These are phyloP conservation scores for Ceratocystis colombiana DNA, from an alignment of 2,329 filamentous ascomycete genomes.

Conservation along the genomic window DNA sequence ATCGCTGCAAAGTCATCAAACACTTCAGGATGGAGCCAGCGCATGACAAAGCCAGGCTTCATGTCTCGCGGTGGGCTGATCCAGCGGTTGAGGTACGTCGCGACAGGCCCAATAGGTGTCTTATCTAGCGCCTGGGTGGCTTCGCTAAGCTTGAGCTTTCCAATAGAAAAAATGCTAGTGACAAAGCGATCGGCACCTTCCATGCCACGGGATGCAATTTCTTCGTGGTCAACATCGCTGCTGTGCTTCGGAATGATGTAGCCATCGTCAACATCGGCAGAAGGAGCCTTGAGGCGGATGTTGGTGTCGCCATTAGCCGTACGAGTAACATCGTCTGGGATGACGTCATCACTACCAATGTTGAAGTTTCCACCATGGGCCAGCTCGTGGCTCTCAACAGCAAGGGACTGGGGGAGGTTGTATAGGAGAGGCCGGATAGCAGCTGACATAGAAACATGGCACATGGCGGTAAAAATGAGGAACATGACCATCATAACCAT, in stretches of 20 bases:
- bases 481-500: conserved; percentile 67
- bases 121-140: conserved; percentile 29
- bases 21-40: conserved; percentile 68
- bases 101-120: conserved; percentile 30
- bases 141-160: conserved; percentile 30
- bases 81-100: conserved; percentile 30
- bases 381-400: conserved; percentile 36
- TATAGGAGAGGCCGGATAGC: conserved; percentile 66
- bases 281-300: background rate
- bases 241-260: conserved; percentile 28
- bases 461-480: conserved; percentile 63
- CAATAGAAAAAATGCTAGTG: conserved; percentile 31
- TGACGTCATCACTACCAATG: conserved; percentile 25
- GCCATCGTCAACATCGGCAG: conserved; percentile 26
- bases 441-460: conserved; percentile 62
- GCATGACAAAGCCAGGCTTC: conserved; percentile 45
- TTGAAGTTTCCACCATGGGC: conserved; percentile 20
- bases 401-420: conserved; percentile 65
- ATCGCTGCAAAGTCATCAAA: conserved; percentile 59
- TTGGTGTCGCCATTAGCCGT: background rate
- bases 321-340: background rate
- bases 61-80: conserved; percentile 29
- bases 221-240: conserved; percentile 19
- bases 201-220: conserved; percentile 31
- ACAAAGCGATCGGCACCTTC: conserved; percentile 35